Conservation (phyloP, 148 eudicot genomes). For the Fallopia convolvulus region DNA sequence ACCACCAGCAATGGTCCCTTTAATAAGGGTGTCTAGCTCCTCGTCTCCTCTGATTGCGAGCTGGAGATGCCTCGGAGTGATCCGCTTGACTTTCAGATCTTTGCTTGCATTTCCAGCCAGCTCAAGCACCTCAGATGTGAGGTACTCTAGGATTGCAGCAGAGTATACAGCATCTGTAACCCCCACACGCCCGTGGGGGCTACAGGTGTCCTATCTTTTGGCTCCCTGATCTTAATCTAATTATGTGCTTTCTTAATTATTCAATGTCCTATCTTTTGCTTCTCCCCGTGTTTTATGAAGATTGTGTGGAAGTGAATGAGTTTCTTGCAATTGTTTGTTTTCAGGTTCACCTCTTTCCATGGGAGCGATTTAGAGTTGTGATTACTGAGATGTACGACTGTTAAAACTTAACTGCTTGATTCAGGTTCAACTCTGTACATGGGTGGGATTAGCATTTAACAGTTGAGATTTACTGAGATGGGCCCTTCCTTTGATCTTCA, state of each 20-base stretch:
- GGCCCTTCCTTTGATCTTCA: too few species aligned
- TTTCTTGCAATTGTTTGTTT: background rate
- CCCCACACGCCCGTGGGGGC: constrained; percentile 80
- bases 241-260: background rate
- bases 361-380: too few species aligned
- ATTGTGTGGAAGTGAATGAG: background rate
- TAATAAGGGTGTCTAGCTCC: constrained; percentile 90
- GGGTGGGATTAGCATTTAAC: too few species aligned
- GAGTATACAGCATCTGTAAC: constrained; percentile 87
- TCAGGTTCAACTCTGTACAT: too few species aligned
- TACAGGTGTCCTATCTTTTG: too few species aligned
- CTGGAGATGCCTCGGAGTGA: constrained; percentile 86
- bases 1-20: constrained; percentile 93
- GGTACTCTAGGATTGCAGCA: constrained; percentile 81
- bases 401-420: too few species aligned
- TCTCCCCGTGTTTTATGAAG: background rate
- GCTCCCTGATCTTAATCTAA: background rate
- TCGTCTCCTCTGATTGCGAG: constrained; percentile 88
- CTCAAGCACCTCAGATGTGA: constrained; percentile 85
- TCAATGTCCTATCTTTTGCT: background rate
- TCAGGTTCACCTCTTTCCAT: background rate
- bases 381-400: too few species aligned
- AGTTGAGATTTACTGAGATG: too few species aligned
- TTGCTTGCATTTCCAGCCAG: constrained; percentile 92
- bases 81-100: constrained; percentile 87